A percentile compares a stretch with the other conserved stretches of the same genome.
These are phyloP conservation scores for Linum usitatissimum DNA, from an alignment of 345 rosid genomes.

Conservation along the genomic window DNA sequence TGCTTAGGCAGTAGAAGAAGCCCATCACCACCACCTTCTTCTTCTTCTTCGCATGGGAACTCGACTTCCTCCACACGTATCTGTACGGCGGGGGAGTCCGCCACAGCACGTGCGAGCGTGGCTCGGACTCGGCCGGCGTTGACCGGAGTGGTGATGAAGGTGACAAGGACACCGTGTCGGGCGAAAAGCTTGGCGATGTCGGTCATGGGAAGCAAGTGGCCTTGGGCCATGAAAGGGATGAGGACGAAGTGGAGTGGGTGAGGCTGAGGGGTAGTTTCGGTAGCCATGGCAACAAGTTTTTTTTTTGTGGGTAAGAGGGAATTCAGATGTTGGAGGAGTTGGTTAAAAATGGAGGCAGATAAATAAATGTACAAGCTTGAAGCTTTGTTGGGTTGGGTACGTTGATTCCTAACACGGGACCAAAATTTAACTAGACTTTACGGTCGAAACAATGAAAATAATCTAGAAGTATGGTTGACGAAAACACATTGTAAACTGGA, in stretches of 20 bases:
- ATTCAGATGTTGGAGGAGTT: background rate
- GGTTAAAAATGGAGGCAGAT: background rate
- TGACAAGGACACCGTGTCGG: slow-evolving; percentile 1
- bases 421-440: too few relatives aligned
- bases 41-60: slow-evolving; percentile 10
- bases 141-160: background rate
- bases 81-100: background rate
- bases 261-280: background rate
- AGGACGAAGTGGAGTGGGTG: slow-evolving; percentile 30
- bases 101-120: background rate
- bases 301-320: too few relatives aligned
- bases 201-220: slow-evolving; percentile 9
- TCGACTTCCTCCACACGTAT: background rate
- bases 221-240: slow-evolving; percentile 9
- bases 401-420: too few relatives aligned
- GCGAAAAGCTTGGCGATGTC: slow-evolving; percentile 10
- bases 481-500: too few relatives aligned
- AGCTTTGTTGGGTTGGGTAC: too few relatives aligned
- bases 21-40: slow-evolving; percentile 1
- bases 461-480: too few relatives aligned
- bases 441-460: too few relatives aligned
- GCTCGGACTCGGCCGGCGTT: background rate
- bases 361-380: too few relatives aligned
- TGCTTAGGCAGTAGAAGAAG: background rate
- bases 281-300: background rate